A percentile compares a stretch with the other conserved stretches of the same genome.
phyloP scores from a whole-genome alignment of 495 filamentous ascomycete species.

The Talaromyces adpressus region DNA sequence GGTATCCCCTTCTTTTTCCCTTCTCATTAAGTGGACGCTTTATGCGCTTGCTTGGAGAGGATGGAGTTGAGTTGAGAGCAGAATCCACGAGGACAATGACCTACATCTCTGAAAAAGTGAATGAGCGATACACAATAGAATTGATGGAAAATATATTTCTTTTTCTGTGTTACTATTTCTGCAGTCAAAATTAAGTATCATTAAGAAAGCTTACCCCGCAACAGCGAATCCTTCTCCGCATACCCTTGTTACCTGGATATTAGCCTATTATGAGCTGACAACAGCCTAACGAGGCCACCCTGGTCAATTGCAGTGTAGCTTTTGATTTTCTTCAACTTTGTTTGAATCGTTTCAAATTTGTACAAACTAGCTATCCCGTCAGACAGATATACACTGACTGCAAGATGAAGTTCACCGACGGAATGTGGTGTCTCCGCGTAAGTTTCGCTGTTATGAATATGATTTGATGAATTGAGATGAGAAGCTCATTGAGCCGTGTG shows the following conservation, averaged over 20 bases:
- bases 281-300: not conserved
- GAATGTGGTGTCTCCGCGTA: constrained; percentile 37
- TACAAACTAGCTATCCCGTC: not conserved
- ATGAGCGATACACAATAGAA: not conserved
- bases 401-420: constrained; percentile 40
- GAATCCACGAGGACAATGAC: not conserved
- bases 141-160: not conserved
- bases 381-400: not conserved
- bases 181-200: not conserved
- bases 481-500: not conserved
- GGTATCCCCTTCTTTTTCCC: constrained; percentile 14
- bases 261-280: not conserved
- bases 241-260: not conserved
- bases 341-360: not conserved
- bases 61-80: constrained; percentile 12
- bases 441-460: not conserved
- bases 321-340: not conserved
- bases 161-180: not conserved
- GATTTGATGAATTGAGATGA: not conserved
- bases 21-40: constrained; percentile 40
- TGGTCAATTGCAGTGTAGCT: not conserved
- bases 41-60: constrained; percentile 40
- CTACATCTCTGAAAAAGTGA: not conserved
- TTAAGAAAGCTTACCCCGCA: constrained; percentile 4
- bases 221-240: constrained; percentile 9